Base-by-base conservation (phyloP, 176 grass and related monocot species). In the Saccharum officinarum region DNA sequence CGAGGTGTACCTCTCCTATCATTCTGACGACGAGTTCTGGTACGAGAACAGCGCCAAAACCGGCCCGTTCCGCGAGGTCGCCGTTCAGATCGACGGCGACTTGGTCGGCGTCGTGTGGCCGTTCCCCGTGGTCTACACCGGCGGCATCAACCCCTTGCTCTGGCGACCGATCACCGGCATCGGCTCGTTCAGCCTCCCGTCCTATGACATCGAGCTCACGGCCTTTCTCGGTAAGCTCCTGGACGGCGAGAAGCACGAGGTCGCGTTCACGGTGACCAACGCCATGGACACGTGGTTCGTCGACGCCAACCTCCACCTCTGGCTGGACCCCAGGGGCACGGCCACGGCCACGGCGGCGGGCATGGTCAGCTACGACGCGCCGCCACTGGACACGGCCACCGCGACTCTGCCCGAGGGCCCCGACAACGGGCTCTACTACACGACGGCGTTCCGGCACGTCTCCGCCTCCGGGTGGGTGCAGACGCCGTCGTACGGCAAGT, bases 221-320 rank as follows among this genome's bases (percentile, higher is more conserved):
- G 82, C 92, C 0, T 92, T 93, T 75, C 44, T 98, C 42, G 87
- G 87, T 60, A 86, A 80, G 57, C 15, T 98, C 14, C 31, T 98
- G 69, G 95, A 92, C 57, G 92, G 88, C 15, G 31, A 87, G 75
- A 75, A 69, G 40, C 95, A 98, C 37, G 81, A 98, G 50, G 76
- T 95, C 4, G 72, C 33, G 7, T 86, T 95, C 78, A 87, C 80
- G 23, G 95, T 98, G 64, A 98, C 92, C 45, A 71, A 90, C 23
- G 87, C 85, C 73, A 73, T 83, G 49, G 28, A 92, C 46, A 76
- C 44, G 78, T 98, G 95, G 95, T 87, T 42, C 79, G 59, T 98
- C 6, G 89, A 98, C 80, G 95, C 89, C 55, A 98, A 98, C 87
- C 83, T 98, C 52, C 95, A 95, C 85, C 91, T 98, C 50, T 98